phyloP scores from a whole-genome alignment of 805 yeast genomes.

The Spathaspora sp. region DNA sequence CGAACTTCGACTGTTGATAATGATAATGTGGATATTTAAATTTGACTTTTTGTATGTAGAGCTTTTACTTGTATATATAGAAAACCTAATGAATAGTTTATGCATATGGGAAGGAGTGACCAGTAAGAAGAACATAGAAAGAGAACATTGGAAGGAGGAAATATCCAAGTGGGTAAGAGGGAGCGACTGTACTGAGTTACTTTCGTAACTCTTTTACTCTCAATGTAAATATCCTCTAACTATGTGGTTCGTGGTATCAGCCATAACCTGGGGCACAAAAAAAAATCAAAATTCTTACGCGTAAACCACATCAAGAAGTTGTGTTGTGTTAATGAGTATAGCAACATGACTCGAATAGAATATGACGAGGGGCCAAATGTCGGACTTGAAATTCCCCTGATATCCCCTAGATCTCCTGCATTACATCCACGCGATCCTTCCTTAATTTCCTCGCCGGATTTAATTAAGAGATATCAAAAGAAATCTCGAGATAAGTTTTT shows the following conservation, averaged over 20 bases:
- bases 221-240: no score
- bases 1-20: conserved; percentile 42
- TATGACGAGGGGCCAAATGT: no score
- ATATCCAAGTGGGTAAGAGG: no score
- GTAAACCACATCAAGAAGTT: neutral
- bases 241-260: neutral
- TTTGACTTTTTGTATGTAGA: conserved; percentile 4
- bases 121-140: no score
- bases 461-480: neutral
- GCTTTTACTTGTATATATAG: conserved; percentile 4
- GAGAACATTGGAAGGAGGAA: no score
- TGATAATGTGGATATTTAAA: conserved; percentile 6
- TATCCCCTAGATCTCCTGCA: no score
- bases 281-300: neutral
- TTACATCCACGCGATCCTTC: neutral
- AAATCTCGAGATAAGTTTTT: conserved; percentile 11
- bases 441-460: neutral
- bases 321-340: no score
- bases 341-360: no score
- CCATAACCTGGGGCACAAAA: neutral
- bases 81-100: neutral
- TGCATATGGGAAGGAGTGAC: no score
- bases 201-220: no score
- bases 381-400: no score
- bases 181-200: no score